Evolutionary conservation across 2,329 filamentous ascomycete species (phyloP).

Genomic region (Microthyrium microscopicum): DNA sequence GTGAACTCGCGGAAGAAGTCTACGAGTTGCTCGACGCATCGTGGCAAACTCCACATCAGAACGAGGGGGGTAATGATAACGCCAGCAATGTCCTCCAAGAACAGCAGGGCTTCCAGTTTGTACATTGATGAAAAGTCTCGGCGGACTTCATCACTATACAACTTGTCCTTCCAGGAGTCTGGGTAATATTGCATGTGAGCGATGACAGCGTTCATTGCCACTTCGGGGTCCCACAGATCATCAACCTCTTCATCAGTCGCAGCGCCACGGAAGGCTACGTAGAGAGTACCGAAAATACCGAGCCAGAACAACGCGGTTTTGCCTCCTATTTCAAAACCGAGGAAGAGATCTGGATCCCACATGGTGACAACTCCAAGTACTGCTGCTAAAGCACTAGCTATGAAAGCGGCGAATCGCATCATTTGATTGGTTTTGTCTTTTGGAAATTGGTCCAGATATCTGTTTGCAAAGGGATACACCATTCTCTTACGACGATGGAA

Average conservation of each 20-base stretch:
- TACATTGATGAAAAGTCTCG: slow-evolving; percentile 80
- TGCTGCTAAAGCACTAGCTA: slow-evolving; percentile 71
- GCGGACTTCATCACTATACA: slow-evolving; percentile 92
- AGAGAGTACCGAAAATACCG: slow-evolving; percentile 65
- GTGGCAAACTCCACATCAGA: slow-evolving; percentile 70
- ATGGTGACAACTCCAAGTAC: slow-evolving; percentile 71
- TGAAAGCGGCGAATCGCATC: slow-evolving; percentile 70
- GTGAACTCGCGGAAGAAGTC: slow-evolving; percentile 99
- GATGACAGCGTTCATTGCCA: slow-evolving; percentile 73
- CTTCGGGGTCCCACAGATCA: slow-evolving; percentile 91
- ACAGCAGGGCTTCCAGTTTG: slow-evolving; percentile 81
- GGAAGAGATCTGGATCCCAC: slow-evolving; percentile 79
- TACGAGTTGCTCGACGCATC: slow-evolving; percentile 79
- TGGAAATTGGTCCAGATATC: slow-evolving; percentile 90
- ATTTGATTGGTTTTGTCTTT: slow-evolving; percentile 84
- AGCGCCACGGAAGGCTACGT: slow-evolving; percentile 66
- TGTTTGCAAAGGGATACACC: slow-evolving; percentile 82
- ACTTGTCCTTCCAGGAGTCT: slow-evolving; percentile 67
- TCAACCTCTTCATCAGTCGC: slow-evolving; percentile 65
- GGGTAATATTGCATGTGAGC: slow-evolving; percentile 88
- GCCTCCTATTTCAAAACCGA: slow-evolving; percentile 79
- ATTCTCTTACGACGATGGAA: slow-evolving; percentile 83
- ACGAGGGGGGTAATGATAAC: slow-evolving; percentile 86
- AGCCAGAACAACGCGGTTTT: slow-evolving; percentile 85
- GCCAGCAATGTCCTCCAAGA: slow-evolving; percentile 79